Conservation (phyloP, 2,329 filamentous ascomycete species). For the Fusarium compactum region DNA sequence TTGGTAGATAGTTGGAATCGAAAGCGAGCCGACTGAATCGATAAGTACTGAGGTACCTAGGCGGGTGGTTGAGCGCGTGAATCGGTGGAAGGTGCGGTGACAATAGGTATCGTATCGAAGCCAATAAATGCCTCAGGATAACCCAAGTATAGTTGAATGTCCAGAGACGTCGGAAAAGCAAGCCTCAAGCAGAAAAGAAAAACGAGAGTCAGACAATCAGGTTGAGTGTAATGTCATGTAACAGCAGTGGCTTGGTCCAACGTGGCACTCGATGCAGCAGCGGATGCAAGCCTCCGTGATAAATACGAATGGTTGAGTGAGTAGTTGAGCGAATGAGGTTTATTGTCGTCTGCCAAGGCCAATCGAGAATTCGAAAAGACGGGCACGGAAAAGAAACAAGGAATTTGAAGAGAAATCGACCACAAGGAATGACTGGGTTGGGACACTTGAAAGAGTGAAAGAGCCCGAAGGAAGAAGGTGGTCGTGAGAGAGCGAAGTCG, state of each 20-base stretch:
- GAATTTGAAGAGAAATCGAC: constrained; percentile 15
- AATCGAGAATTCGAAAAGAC: not conserved
- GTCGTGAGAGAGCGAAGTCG: constrained; percentile 23
- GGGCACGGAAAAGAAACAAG: constrained; percentile 14
- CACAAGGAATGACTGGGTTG: constrained; percentile 30
- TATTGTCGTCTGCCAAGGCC: constrained; percentile 22
- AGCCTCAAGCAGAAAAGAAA: constrained; percentile 29
- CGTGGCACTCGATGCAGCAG: constrained; percentile 40
- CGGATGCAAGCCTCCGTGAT: constrained; percentile 33
- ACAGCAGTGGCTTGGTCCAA: constrained; percentile 34
- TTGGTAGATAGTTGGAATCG: not conserved
- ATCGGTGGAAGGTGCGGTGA: constrained; percentile 2
- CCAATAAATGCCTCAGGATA: constrained; percentile 18
- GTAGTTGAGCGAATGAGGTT: constrained; percentile 2
- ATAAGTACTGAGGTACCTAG: not conserved
- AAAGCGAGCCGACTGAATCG: not conserved
- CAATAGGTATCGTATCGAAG: not conserved
- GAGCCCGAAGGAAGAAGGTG: constrained; percentile 24
- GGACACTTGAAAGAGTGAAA: constrained; percentile 42
- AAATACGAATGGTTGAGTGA: constrained; percentile 39
- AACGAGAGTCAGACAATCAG: constrained; percentile 20
- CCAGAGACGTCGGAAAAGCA: constrained; percentile 12
- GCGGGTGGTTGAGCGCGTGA: not conserved
- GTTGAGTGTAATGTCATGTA: constrained; percentile 22
- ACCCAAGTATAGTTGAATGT: constrained; percentile 5